These are phyloP conservation scores for Neurospora sp. DNA, from an alignment of 495 filamentous ascomycete genomes.

Conservation along the genomic window DNA sequence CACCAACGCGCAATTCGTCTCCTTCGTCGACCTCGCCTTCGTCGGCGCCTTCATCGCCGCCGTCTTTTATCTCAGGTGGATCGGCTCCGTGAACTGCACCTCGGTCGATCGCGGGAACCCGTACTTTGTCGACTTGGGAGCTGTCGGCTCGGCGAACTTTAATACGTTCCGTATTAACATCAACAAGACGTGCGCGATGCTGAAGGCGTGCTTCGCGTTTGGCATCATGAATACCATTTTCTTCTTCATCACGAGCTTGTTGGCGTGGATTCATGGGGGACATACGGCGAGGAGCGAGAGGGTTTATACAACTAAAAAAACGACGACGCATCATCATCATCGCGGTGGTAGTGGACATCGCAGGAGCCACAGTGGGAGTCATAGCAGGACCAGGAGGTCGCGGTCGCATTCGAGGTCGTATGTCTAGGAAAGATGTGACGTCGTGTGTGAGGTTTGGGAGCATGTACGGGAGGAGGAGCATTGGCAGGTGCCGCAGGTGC, in stretches of 20 bases:
- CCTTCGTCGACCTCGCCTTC: constrained; percentile 69
- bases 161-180: constrained; percentile 37
- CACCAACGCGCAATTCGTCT: constrained; percentile 64
- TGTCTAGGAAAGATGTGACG: constrained; percentile 2
- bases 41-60: constrained; percentile 74
- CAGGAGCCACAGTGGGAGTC: constrained; percentile 3
- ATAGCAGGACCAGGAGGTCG: constrained; percentile 8
- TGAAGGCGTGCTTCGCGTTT: constrained; percentile 77
- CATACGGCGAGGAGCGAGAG: constrained; percentile 8
- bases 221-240: constrained; percentile 81
- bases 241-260: constrained; percentile 61
- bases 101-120: constrained; percentile 32
- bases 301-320: neutral
- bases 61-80: constrained; percentile 65
- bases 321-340: neutral
- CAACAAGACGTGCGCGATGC: constrained; percentile 76
- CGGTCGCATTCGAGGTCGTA: constrained; percentile 9
- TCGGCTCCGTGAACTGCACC: constrained; percentile 56
- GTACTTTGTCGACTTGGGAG: constrained; percentile 49
- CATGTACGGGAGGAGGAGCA: neutral
- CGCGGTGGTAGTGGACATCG: neutral
- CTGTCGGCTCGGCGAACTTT: constrained; percentile 40
- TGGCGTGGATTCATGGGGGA: constrained; percentile 49
- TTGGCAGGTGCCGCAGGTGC: neutral
- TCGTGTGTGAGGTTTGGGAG: neutral